phyloP scores from a whole-genome alignment of 441 rosid genomes.

The Pelargonium exstipulatum region DNA sequence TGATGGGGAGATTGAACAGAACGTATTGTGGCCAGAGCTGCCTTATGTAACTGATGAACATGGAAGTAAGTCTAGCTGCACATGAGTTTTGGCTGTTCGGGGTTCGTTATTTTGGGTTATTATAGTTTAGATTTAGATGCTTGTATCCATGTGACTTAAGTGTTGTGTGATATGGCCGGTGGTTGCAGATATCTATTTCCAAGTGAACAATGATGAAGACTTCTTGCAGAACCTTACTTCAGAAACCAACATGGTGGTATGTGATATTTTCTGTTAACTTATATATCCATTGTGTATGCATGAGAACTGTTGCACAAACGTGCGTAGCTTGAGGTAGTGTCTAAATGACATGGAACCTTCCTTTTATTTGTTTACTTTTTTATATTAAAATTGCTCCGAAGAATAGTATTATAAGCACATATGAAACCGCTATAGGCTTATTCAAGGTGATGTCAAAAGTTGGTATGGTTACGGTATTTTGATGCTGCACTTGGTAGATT shows the following conservation, averaged over 20 bases:
- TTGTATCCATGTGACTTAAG: not conserved
- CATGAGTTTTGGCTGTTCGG: slow-evolving; percentile 8
- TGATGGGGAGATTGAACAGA: slow-evolving; percentile 62
- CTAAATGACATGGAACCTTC: not conserved
- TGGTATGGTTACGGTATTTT: too few species aligned
- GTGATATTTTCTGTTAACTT: slow-evolving; percentile 17
- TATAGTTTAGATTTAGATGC: slow-evolving; percentile 4
- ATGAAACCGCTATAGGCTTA: not conserved
- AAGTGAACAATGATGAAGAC: slow-evolving; percentile 81
- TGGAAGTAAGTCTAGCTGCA: slow-evolving; percentile 57
- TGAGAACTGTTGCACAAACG: not conserved
- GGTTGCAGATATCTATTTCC: slow-evolving; percentile 72
- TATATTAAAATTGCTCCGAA: not conserved
- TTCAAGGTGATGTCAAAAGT: too few species aligned
- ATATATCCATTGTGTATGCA: not conserved
- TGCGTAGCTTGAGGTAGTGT: not conserved
- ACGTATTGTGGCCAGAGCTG: slow-evolving; percentile 80
- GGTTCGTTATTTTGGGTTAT: slow-evolving; percentile 5
- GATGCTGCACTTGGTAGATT: too few species aligned
- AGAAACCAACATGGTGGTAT: slow-evolving; percentile 58
- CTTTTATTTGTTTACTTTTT: not conserved
- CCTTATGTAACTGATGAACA: slow-evolving; percentile 75
- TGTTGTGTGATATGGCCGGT: not conserved
- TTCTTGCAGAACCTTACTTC: slow-evolving; percentile 59
- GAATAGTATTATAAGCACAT: not conserved